Evolutionary conservation across 345 rosid genomes (phyloP), one percentile per base, ranked within the genome.

Genomic region (Erucastrum elatum): DNA sequence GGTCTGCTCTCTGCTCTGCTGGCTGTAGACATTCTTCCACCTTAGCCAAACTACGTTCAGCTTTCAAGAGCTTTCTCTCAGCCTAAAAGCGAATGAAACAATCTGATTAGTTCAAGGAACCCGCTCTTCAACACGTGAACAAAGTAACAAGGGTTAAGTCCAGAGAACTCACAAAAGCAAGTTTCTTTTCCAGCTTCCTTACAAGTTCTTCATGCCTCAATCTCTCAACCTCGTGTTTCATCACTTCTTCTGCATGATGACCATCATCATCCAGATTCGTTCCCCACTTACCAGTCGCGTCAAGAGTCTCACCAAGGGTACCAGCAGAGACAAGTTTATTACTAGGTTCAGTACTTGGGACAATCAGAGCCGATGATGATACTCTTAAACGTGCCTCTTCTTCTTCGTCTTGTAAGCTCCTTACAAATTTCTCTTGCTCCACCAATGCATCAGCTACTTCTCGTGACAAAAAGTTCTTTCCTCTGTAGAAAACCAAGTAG

Each of bases 401-500:
- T 85, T 94, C 98, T 75, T 92, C 89, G 66, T 91, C 97, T 79
- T 92, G 97, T 65, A 91, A 82, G 56, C 85, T 84, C 73, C 71
- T 87, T 46, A 86, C 95, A 77, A 91, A 71, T 63, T 86, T 88
- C 83, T 91, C 97, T 81, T 88, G 88, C 84, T 92, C 91, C 75
- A 89, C 61, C 82, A 94, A 75, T 80, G 83, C 94, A 71, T 86
- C 88, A 46, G 94, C 85, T 41, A 94, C 91, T 65, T 88, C 92
- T 66, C 87, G 78, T 31, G 97, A 84, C 86, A 94, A 84, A 81
- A 94, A 94, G 66, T 87, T 82, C 77, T 92, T 94, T 63, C 98
- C 98, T 78, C 98, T 85, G 66, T 94, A 94, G 88, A 92, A 94
- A 74, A 94, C 97, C 89, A 94, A 86, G 77, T 84, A 94, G 82